phyloP scores from a whole-genome alignment of 2,329 filamentous ascomycete genomes.

The Bertia moriformis region DNA sequence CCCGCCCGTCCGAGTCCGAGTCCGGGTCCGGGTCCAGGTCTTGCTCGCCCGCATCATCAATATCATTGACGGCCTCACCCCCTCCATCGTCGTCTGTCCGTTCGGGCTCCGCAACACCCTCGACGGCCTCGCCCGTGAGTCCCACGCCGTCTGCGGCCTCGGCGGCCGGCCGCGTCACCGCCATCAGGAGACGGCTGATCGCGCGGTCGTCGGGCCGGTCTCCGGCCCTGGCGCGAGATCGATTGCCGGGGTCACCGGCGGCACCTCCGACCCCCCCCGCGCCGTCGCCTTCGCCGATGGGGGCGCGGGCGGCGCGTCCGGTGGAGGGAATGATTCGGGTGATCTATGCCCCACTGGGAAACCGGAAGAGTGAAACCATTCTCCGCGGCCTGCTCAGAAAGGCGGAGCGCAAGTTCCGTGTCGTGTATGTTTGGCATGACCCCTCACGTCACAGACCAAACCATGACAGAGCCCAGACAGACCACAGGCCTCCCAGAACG shows the following conservation, averaged over 20 bases:
- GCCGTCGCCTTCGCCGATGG: no score
- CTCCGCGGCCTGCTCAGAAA: no score
- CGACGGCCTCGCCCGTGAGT: conserved; percentile 4
- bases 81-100: conserved; percentile 9
- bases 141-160: conserved; percentile 12
- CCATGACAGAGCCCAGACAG: conserved; percentile 18
- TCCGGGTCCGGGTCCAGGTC: conserved; percentile 4
- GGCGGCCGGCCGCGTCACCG: conserved; percentile 11
- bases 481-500: conserved; percentile 26
- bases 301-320: no score
- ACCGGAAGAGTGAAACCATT: no score
- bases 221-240: conserved; percentile 10
- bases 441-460: conserved; percentile 4
- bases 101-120: conserved; percentile 14
- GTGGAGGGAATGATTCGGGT: no score
- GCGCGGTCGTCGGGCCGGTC: conserved; percentile 13
- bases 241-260: conserved; percentile 30
- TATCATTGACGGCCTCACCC: no score
- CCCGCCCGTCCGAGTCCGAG: conserved; percentile 3
- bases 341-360: no score
- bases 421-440: conserved; percentile 15
- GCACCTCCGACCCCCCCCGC: conserved; percentile 34
- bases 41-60: conserved; percentile 7
- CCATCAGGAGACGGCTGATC: conserved; percentile 14
- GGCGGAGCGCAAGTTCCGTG: conserved; percentile 31